Base-by-base conservation (phyloP, 2,329 filamentous ascomycete genomes). In the Cytospora mali region DNA sequence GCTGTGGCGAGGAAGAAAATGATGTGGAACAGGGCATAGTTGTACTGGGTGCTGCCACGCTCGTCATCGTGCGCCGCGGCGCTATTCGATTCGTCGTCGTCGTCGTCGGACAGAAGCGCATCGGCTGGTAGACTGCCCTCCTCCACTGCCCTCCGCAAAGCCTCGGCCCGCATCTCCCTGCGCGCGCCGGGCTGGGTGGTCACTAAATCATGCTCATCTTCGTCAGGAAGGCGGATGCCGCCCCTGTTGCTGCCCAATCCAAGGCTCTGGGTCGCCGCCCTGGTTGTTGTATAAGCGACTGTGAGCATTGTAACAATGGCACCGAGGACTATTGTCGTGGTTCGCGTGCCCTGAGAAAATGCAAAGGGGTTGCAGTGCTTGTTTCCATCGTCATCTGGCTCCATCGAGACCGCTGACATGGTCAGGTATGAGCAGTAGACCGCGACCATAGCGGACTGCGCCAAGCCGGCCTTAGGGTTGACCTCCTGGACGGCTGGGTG, bases 391-490 rank as follows among this genome's bases (percentile, higher is more conserved):
- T 96, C 80, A 75, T 98, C 94, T 0, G 95, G 95, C 71, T 99
- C 94, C 95, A 99, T 98, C 61, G 93, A 96, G 1, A 99, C 95
- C 28, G 95, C 95, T 2, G 93, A 97, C 88, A 99, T 92, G 68
- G 95, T 99, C 61, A 99, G 86, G 74, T 99, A 99, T 50, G 95
- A 98, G 85, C 95, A 99, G 82, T 99, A 99, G 63, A 97, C 86
- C 21, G 93, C 92, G 51, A 99, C 95, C 86, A 98, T 97, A 66
- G 95, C 94, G 49, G 93, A 93, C 75, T 99, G 95, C n/a, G 95
- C 95, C 64, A 99, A 84, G 55, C 95, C 95, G 49, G 95, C 95
- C 73, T 94, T 93, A 54, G 93, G 88, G 76, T 99, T 99, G 74
- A 89, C 89, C 71, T 93, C 92, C 76, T 99, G 95, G 16, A 99